phyloP scores from a whole-genome alignment of 1,284 basidiomycete species.

The Gomphus bonarii region DNA sequence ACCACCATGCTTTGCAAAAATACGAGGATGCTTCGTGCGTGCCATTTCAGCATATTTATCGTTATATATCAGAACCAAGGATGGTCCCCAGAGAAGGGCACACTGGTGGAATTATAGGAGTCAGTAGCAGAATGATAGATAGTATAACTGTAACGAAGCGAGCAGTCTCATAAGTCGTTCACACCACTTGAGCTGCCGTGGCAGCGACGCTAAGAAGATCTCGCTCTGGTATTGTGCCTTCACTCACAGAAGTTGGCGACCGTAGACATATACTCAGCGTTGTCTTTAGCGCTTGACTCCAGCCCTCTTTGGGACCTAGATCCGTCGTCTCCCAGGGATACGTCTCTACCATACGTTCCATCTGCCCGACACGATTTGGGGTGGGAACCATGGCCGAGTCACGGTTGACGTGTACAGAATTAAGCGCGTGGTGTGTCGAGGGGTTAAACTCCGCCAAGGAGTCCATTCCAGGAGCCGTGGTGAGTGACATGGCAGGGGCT shows the following conservation, averaged over 20 bases:
- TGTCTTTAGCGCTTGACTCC: conserved; percentile 8
- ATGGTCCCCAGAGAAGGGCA: conserved; percentile 14
- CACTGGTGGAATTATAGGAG: conserved; percentile 2
- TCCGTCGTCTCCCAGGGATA: conserved; percentile 13
- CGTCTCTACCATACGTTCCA: conserved; percentile 13
- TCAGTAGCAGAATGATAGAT: background rate
- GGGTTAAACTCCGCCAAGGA: background rate
- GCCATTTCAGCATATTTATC: conserved; percentile 14
- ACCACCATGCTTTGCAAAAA: conserved; percentile 13
- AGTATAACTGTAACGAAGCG: background rate
- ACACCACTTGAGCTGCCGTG: background rate
- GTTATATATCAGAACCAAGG: conserved; percentile 14
- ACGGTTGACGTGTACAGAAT: background rate
- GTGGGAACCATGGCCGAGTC: background rate
- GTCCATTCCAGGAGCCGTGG: background rate
- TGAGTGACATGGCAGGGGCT: no score
- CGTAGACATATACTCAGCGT: conserved; percentile 12
- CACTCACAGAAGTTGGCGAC: conserved; percentile 13
- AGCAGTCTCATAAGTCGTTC: background rate
- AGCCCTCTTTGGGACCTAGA: conserved; percentile 12
- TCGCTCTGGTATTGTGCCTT: background rate
- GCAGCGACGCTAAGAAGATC: background rate
- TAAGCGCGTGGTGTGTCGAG: background rate
- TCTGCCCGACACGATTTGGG: background rate
- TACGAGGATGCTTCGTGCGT: conserved; percentile 13